Conservation (phyloP, 768 basidiomycete genomes). For the Leccinum imitatum region DNA sequence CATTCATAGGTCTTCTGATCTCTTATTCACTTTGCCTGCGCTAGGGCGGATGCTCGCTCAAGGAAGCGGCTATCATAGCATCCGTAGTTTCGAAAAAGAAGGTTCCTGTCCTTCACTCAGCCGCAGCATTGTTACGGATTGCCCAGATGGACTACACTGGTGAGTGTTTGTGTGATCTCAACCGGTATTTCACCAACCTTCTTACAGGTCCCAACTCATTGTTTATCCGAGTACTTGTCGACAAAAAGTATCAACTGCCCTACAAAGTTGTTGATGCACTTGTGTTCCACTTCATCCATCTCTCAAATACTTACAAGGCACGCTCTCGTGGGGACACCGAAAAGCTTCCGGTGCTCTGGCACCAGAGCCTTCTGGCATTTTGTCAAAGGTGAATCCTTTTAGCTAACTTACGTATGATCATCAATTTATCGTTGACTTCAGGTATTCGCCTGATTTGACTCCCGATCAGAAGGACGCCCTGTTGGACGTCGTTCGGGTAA, state of each 20-base stretch:
- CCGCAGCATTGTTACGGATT: conserved; percentile 89
- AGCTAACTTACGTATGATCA: background rate
- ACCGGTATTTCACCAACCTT: background rate
- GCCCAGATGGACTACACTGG: conserved; percentile 97
- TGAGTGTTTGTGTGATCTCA: conserved; percentile 27
- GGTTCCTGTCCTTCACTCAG: conserved; percentile 94
- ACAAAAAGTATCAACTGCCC: conserved; percentile 97
- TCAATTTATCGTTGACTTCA: conserved; percentile 31
- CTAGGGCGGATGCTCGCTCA: conserved; percentile 83
- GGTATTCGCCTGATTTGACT: conserved; percentile 92
- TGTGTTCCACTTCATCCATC: conserved; percentile 96
- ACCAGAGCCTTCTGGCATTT: conserved; percentile 94
- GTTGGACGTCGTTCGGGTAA: conserved; percentile 86
- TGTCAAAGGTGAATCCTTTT: conserved; percentile 69
- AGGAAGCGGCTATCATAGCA: conserved; percentile 92
- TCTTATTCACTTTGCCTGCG: conserved; percentile 9
- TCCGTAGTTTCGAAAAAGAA: conserved; percentile 89
- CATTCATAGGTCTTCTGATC: conserved; percentile 27
- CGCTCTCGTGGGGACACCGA: conserved; percentile 67
- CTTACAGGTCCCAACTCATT: conserved; percentile 81
- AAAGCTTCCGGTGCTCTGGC: conserved; percentile 96
- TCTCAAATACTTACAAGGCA: conserved; percentile 87
- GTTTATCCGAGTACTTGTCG: conserved; percentile 93
- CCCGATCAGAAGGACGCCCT: conserved; percentile 97
- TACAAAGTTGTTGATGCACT: conserved; percentile 98